phyloP scores from a whole-genome alignment of 148 eudicot genomes.

The Arbutus unedo region DNA sequence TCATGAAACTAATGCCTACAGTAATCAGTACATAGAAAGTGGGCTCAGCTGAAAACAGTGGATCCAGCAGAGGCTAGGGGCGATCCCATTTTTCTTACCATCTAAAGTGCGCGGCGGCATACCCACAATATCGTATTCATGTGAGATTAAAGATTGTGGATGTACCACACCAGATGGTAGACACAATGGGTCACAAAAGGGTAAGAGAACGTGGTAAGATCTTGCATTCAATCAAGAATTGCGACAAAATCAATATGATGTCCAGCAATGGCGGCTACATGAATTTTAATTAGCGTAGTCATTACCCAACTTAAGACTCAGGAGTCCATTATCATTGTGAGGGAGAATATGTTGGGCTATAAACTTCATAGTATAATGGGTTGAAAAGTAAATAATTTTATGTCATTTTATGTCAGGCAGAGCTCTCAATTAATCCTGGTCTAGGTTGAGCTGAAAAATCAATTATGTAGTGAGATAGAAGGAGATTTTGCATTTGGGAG shows the following conservation, averaged over 20 bases:
- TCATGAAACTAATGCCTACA: neutral
- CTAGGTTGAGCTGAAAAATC: neutral
- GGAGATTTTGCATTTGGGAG: neutral
- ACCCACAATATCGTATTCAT: neutral
- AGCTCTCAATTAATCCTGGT: neutral
- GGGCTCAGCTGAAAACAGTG: no score
- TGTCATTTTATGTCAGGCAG: neutral
- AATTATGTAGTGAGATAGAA: neutral
- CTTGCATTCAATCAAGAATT: neutral
- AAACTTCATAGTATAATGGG: no score
- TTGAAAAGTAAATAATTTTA: no score
- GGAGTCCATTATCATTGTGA: no score
- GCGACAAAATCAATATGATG: neutral
- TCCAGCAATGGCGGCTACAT: neutral
- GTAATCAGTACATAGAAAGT: no score
- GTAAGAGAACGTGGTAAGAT: neutral
- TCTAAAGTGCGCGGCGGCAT: neutral
- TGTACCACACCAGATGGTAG: neutral
- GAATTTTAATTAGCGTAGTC: neutral
- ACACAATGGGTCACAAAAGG: neutral
- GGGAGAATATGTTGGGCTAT: no score
- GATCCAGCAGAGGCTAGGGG: no score
- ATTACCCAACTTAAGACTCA: no score
- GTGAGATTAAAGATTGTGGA: neutral
- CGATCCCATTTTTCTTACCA: neutral